Conservation (phyloP, 1,284 basidiomycete species). For the Tausonia pullulans region DNA sequence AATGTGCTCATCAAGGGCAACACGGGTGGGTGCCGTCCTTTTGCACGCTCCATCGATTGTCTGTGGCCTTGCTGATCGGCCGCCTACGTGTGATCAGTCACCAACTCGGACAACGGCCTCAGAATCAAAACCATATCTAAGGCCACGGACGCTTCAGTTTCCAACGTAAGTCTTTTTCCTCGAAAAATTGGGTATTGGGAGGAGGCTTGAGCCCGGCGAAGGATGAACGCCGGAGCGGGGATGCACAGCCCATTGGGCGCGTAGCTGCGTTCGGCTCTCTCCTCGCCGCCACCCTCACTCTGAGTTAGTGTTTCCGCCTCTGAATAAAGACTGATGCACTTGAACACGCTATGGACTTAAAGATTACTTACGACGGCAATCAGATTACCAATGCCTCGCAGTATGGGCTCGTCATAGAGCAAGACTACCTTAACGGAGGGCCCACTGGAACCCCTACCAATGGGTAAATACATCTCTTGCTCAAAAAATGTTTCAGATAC, state of each 20-base stretch:
- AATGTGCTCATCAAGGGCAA: constrained; percentile 15
- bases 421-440: background rate
- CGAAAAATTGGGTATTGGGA: too few relatives aligned
- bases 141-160: constrained; percentile 20
- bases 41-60: constrained; percentile 13
- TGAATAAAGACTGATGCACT: too few relatives aligned
- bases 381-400: constrained; percentile 8
- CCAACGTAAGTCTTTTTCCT: constrained; percentile 7
- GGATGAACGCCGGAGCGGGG: too few relatives aligned
- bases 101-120: constrained; percentile 17
- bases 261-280: too few relatives aligned
- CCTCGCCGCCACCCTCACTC: too few relatives aligned
- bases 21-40: background rate
- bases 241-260: too few relatives aligned
- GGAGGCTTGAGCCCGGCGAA: too few relatives aligned
- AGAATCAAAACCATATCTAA: constrained; percentile 14
- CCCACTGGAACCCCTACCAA: too few relatives aligned
- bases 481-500: too few relatives aligned
- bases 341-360: too few relatives aligned
- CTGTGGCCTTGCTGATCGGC: background rate
- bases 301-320: too few relatives aligned
- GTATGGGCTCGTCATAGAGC: constrained; percentile 21
- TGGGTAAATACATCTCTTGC: too few relatives aligned
- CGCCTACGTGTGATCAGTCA: constrained; percentile 19
- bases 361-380: constrained; percentile 22